Evolutionary conservation across 768 basidiomycete species (phyloP).

Genomic region (Termitomyces eurrhizus): DNA sequence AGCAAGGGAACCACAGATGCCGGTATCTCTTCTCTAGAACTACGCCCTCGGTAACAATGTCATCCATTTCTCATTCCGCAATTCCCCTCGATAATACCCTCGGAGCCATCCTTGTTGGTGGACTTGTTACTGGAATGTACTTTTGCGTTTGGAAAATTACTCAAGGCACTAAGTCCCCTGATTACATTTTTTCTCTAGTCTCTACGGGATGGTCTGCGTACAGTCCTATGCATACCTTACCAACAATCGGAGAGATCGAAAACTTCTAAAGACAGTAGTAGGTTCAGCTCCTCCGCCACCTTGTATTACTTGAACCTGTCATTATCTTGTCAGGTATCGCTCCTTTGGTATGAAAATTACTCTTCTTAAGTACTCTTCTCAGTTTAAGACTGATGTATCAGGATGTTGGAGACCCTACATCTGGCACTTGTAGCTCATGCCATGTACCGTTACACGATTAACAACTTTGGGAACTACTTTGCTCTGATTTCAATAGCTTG

Average conservation of each 20-base stretch:
- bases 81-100: not conserved
- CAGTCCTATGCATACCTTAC: slow-evolving; percentile 2
- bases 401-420: slow-evolving; percentile 5
- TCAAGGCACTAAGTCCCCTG: too few relatives aligned
- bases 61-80: not conserved
- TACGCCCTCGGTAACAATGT: not conserved
- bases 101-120: not conserved
- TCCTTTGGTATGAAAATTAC: slow-evolving; percentile 1
- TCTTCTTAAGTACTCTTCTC: not conserved
- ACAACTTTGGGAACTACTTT: not conserved
- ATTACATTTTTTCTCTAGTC: not conserved
- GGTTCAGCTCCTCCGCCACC: not conserved
- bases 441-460: slow-evolving; percentile 1
- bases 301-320: not conserved
- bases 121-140: not conserved
- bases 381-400: not conserved
- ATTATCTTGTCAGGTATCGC: not conserved
- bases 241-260: not conserved
- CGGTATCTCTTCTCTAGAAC: not conserved
- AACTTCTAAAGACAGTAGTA: not conserved
- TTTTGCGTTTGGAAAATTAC: not conserved
- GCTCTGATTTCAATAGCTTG: not conserved
- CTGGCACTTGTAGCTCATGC: slow-evolving; percentile 1
- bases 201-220: slow-evolving; percentile 7
- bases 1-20: not conserved